Evolutionary conservation across 1,139 yeast species (phyloP).

Genomic region (Taphrina communis): DNA sequence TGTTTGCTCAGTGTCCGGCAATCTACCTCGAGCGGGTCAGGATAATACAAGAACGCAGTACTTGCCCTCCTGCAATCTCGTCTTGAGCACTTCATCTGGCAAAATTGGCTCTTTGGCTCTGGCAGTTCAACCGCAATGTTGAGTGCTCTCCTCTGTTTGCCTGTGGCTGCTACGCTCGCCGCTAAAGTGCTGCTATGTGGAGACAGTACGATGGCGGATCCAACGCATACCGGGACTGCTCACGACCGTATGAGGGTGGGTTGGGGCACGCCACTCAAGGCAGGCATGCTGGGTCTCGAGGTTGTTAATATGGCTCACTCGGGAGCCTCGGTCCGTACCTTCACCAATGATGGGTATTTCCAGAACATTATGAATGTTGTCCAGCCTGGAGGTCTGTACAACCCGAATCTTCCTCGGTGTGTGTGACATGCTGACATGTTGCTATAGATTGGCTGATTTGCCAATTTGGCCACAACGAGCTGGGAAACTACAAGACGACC

Average conservation of each 20-base stretch:
- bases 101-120: background rate
- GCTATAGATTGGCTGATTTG: slow-evolving; percentile 5
- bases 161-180: background rate
- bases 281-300: slow-evolving; percentile 1
- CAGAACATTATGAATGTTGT: background rate
- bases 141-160: background rate
- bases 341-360: slow-evolving; percentile 8
- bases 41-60: background rate
- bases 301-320: slow-evolving; percentile 14
- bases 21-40: slow-evolving; percentile 1
- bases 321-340: slow-evolving; percentile 19
- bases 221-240: background rate
- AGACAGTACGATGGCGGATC: slow-evolving; percentile 16
- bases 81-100: too few relatives aligned
- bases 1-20: background rate
- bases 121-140: background rate
- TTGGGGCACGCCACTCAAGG: slow-evolving; percentile 2
- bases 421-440: background rate
- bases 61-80: background rate
- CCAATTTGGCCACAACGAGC: slow-evolving; percentile 23
- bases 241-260: slow-evolving; percentile 13
- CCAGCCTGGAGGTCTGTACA: slow-evolving; percentile 1
- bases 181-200: slow-evolving; percentile 5
- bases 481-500: background rate
- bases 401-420: too few relatives aligned